Evolutionary conservation across 176 grass and related monocot species (phyloP).

Genomic region (Juncus effusus): DNA sequence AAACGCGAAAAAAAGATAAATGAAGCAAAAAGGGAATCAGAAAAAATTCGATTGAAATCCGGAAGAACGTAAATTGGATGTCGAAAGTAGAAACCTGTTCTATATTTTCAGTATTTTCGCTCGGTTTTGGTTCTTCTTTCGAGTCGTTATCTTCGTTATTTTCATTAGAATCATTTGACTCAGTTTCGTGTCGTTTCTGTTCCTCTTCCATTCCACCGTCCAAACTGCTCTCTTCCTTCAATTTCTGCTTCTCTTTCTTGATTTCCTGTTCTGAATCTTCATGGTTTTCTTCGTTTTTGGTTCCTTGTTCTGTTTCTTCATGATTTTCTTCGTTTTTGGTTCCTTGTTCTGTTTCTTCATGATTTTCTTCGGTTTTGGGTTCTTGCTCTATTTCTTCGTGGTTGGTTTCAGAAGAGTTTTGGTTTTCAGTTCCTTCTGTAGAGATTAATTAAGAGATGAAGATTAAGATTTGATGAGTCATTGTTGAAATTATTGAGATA

Average conservation of each 20-base stretch:
- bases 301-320: conserved; percentile 22
- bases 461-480: background rate
- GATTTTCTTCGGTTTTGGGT: background rate
- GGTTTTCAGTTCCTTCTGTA: conserved; percentile 21
- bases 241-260: conserved; percentile 6
- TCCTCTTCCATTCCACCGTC: conserved; percentile 63
- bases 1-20: too few relatives aligned
- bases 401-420: too few relatives aligned
- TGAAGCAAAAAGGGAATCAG: background rate
- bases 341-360: background rate
- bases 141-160: conserved; percentile 2
- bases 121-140: conserved; percentile 42
- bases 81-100: conserved; percentile 19
- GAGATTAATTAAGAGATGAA: background rate
- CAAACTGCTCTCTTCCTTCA: conserved; percentile 58
- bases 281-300: background rate
- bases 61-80: background rate
- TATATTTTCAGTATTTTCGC: conserved; percentile 25
- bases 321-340: background rate
- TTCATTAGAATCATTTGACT: conserved; percentile 20
- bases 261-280: background rate
- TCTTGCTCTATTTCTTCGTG: background rate
- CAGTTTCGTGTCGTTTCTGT: conserved; percentile 45
- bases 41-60: background rate
- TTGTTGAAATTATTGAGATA: background rate